Base-by-base conservation (phyloP, 2,329 filamentous ascomycete genomes). In the Xylariaceae sp. region DNA sequence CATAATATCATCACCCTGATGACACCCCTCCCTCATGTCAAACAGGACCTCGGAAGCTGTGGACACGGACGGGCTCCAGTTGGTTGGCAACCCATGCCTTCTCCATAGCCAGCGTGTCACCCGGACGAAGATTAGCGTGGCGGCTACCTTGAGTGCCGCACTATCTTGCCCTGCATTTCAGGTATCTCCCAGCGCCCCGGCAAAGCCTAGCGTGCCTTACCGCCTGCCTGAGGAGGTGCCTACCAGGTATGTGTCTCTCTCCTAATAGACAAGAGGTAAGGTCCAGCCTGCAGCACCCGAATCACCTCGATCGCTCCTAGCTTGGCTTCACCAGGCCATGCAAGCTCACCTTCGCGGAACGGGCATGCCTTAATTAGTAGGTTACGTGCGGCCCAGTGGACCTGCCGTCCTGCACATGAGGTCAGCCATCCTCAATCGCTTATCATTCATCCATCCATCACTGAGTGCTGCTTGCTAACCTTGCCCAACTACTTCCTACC, bases 391-490 rank as follows among this genome's bases (percentile, higher is more conserved):
- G n/a, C n/a, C n/a, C n/a, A n/a, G n/a, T n/a, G n/a, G n/a, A n/a
- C n/a, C n/a, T n/a, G n/a, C n/a, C n/a, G n/a, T 29, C 33, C 33
- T 39, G 49, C 54, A 55, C 47, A 56, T 56, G 54, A 55, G 42
- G 50, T 49, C 54, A 53, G 53, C 46, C 42, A 52, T 51, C 22
- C 37, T 43, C 39, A 42, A 42, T 42, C 35, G 42, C 37, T 47
- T 43, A 43, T 45, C 37, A 43, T 43, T 42, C 39, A 37, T 44
- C 44, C 37, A 39, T 48, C 41, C 43, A 54, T n/a, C n/a, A 48
- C 44, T 48, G 44, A 48, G 45, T 42, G 43, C 34, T 33, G 42
- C 48, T 45, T 47, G 51, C 48, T 47, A 34, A 45, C 43, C 47
- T 31, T 41, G 45, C 44, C 33, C 37, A 48, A 42, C 40, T 35